Percentiles rank a stretch among this genome's conserved stretches.
Evolutionary conservation across 1,284 basidiomycete genomes (phyloP).

Genomic region (Boletus subluridellus): DNA sequence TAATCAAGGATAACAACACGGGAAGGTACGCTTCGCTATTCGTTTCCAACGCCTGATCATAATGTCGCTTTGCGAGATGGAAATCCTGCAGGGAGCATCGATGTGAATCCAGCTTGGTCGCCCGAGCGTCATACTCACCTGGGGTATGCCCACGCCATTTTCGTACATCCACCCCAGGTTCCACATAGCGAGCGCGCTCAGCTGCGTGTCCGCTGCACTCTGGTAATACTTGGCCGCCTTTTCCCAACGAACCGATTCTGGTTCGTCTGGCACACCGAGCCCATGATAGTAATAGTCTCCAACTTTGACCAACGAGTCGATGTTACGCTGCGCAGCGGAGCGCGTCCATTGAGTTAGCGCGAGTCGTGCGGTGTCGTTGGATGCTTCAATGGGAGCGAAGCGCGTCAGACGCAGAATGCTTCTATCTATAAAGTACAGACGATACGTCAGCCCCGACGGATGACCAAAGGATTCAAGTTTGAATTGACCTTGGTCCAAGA

Average conservation of each 20-base stretch:
- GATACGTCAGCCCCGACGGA: background rate
- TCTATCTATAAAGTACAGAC: constrained; percentile 52
- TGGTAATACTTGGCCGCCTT: constrained; percentile 94
- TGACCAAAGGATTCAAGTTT: background rate
- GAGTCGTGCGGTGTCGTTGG: constrained; percentile 75
- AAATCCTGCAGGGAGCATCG: constrained; percentile 68
- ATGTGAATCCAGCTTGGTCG: background rate
- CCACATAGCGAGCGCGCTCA: constrained; percentile 96
- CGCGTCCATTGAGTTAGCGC: constrained; percentile 93
- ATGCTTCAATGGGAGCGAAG: constrained; percentile 64
- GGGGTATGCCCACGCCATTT: constrained; percentile 86
- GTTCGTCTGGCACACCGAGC: constrained; percentile 66
- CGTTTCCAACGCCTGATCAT: constrained; percentile 85
- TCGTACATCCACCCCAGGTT: constrained; percentile 99
- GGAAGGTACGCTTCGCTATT: constrained; percentile 89
- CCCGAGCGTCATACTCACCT: constrained; percentile 44
- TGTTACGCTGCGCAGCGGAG: constrained; percentile 88
- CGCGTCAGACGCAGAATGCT: constrained; percentile 66
- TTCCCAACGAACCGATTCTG: constrained; percentile 63
- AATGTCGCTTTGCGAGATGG: constrained; percentile 94
- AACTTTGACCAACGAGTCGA: constrained; percentile 95
- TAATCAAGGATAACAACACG: constrained; percentile 76
- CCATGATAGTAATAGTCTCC: constrained; percentile 95
- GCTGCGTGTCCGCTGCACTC: constrained; percentile 85
- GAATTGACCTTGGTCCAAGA: constrained; percentile 80